Base-by-base conservation (phyloP, 2,329 filamentous ascomycete genomes). In the Dactylella cylindrospora region DNA sequence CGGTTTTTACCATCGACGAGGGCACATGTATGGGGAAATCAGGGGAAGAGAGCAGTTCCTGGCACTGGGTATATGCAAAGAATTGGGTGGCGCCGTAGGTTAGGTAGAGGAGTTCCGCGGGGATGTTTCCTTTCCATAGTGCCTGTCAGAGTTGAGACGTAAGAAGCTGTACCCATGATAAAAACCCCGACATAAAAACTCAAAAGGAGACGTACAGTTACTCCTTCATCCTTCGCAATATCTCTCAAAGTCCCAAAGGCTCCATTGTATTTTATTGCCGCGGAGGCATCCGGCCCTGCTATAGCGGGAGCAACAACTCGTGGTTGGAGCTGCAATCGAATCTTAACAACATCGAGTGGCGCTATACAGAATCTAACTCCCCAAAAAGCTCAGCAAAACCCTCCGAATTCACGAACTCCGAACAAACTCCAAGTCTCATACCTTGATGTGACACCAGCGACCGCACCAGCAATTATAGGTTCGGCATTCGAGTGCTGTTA, bases 101-200 rank as follows among this genome's bases (percentile, higher is more conserved):
- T 67, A 98, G 79, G 76, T 98, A 98, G 76, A 98, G 84, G 65
- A 93, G 76, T 78, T 97, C 93, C 45, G 93, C 93, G 31, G 93
- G 90, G 59, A 98, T 83, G 72, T 98, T 98, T 72, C 93, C 93
- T 78, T 97, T 97, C 93, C 93, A 98, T 66, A 98, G 80, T 23
- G 83, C 86, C 47, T 77, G 39, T 49, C 13, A 31, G 12, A 9
- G 12, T 9, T 33, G 15, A 20, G 31, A 26, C 9, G 4, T 19
- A 33, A 23, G 10, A 20, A 55, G 15, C 13, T 17, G 10, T 39
- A 23, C 15, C 5, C 9, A 26, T 10, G 22, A n/a, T 47, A 36
- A 43, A 47, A 59, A n/a, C 22, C 7, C 26, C 26, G 12, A n/a
- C 3, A 4, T 7, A 10, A 29, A 43, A 19, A 22, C 3, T 25